phyloP scores from a whole-genome alignment of 2,329 filamentous ascomycete species.

The Aspergillus ochraceoroseus region DNA sequence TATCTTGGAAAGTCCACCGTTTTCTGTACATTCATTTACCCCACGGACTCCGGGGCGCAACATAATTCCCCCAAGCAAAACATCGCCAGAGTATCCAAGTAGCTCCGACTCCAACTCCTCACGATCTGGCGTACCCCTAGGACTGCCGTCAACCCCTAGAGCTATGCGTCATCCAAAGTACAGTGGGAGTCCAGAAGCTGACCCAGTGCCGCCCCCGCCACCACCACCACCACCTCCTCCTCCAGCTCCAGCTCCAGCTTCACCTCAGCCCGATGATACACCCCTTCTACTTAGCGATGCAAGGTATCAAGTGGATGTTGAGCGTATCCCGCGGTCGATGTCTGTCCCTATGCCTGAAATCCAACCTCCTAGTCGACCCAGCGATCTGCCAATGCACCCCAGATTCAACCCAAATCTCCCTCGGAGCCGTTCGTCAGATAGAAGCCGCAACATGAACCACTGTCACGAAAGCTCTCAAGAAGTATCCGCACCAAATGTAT shows the following conservation, averaged over 20 bases:
- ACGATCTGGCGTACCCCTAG: conserved; percentile 54
- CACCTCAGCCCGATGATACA: conserved; percentile 50
- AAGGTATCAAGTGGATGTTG: conserved; percentile 36
- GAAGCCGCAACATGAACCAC: conserved; percentile 30
- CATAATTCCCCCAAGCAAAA: conserved; percentile 33
- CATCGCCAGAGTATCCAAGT: conserved; percentile 39
- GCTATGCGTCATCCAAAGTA: conserved; percentile 80
- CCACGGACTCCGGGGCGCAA: conserved; percentile 32
- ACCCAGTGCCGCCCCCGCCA: conserved; percentile 39
- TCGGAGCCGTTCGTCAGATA: conserved; percentile 41
- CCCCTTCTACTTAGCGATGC: conserved; percentile 36
- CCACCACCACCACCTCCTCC: conserved; percentile 7
- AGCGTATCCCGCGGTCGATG: conserved; percentile 38
- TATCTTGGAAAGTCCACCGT: conserved; percentile 44
- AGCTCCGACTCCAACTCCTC: conserved; percentile 40
- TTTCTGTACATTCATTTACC: conserved; percentile 30
- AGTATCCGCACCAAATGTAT: conserved; percentile 21
- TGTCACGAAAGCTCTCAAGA: conserved; percentile 30
- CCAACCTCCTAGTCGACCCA: conserved; percentile 22
- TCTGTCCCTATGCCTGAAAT: conserved; percentile 36
- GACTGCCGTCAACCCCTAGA: conserved; percentile 83
- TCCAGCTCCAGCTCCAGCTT: conserved; percentile 26
- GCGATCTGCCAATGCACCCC: conserved; percentile 39
- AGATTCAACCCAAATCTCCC: conserved; percentile 40
- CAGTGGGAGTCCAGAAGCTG: conserved; percentile 42